Percentiles rank a stretch among this genome's conserved stretches.
Conservation (phyloP, 768 basidiomycete species). For the Xerocomus brunneocitrinus region DNA sequence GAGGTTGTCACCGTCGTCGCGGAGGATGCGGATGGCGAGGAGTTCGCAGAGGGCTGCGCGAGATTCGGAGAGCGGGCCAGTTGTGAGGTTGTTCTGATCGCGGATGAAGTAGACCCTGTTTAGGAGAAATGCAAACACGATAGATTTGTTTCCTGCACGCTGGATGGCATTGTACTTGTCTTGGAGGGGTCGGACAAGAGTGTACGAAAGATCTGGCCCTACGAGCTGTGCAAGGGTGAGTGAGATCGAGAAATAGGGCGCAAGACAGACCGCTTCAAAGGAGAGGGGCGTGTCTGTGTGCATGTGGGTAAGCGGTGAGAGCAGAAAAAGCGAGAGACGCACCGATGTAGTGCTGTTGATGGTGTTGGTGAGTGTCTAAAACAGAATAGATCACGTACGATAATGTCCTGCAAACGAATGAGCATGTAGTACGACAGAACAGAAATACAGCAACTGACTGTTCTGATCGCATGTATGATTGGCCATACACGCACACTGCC, state of each 20-base stretch:
- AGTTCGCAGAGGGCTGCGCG: constrained; percentile 87
- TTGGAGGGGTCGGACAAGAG: constrained; percentile 79
- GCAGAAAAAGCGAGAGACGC: constrained; percentile 8
- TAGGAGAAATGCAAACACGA: constrained; percentile 84
- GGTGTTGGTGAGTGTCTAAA: neutral
- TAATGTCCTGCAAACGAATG: constrained; percentile 49
- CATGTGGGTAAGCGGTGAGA: neutral
- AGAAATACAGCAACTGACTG: constrained; percentile 36
- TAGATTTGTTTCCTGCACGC: constrained; percentile 68
- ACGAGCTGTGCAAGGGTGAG: constrained; percentile 48
- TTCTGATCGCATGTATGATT: constrained; percentile 72
- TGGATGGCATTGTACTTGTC: constrained; percentile 82
- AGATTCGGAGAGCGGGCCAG: constrained; percentile 62
- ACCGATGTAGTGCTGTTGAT: constrained; percentile 65
- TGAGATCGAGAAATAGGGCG: neutral
- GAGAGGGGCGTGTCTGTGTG: constrained; percentile 74
- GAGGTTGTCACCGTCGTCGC: constrained; percentile 63
- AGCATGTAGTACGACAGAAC: neutral
- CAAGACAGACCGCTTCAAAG: constrained; percentile 63
- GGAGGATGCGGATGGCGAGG: constrained; percentile 74
- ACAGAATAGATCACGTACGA: constrained; percentile 36
- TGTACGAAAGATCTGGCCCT: constrained; percentile 87
- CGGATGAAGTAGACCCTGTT: constrained; percentile 83
- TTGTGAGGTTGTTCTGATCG: constrained; percentile 63
- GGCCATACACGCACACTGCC: constrained; percentile 69